A percentile compares a stretch with the other conserved stretches of the same genome.
These are phyloP conservation scores for Paraphysoderma sedebokerense DNA, from an alignment of 371 early-diverging fungal genomes.

Conservation along the genomic window DNA sequence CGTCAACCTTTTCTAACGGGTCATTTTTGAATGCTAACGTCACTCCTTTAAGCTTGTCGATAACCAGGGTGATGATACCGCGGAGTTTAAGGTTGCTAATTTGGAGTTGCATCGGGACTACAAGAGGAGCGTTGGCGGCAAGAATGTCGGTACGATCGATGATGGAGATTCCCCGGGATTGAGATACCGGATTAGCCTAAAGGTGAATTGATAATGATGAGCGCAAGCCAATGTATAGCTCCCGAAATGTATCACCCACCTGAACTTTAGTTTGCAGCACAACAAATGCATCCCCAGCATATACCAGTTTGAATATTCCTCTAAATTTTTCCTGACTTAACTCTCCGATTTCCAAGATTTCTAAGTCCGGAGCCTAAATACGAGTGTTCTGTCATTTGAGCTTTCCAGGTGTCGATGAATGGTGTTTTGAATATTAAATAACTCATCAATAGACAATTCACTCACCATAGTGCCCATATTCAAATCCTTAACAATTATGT, in stretches of 20 bases:
- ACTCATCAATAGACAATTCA: too few species aligned
- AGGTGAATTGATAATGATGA: neutral
- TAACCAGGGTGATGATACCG: slow-evolving; percentile 84
- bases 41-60: slow-evolving; percentile 77
- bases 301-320: slow-evolving; percentile 85
- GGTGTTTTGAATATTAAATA: too few species aligned
- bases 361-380: slow-evolving; percentile 84
- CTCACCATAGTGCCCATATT: slow-evolving; percentile 81
- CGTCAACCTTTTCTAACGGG: slow-evolving; percentile 78
- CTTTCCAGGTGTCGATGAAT: too few species aligned
- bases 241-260: slow-evolving; percentile 12
- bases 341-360: slow-evolving; percentile 95
- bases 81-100: slow-evolving; percentile 72
- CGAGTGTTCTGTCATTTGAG: too few species aligned
- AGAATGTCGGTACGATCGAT: slow-evolving; percentile 48
- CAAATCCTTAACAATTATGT: slow-evolving; percentile 75
- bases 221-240: neutral
- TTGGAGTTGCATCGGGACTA: slow-evolving; percentile 87
- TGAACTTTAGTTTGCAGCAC: slow-evolving; percentile 88
- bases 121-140: slow-evolving; percentile 78
- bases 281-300: slow-evolving; percentile 83
- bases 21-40: slow-evolving; percentile 94
- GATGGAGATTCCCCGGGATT: slow-evolving; percentile 36
- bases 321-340: slow-evolving; percentile 77
- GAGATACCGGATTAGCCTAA: slow-evolving; percentile 56